Evolutionary conservation across 371 early-diverging fungal species (phyloP).

Genomic region (Rhizopus sp.): DNA sequence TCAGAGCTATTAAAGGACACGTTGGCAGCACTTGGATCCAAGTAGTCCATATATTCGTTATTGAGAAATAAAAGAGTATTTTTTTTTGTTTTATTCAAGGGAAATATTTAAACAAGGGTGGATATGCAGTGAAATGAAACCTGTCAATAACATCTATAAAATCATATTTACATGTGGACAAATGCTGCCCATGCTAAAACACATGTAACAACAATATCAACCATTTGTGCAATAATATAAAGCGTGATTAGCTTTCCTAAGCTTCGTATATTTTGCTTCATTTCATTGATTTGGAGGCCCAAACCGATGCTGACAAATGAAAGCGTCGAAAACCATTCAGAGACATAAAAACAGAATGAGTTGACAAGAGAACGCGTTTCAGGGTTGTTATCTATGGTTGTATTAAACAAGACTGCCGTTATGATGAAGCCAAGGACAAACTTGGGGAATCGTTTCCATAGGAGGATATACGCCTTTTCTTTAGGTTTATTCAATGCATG

Average conservation of each 20-base stretch:
- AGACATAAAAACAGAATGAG: constrained; percentile 58
- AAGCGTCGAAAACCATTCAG: constrained; percentile 66
- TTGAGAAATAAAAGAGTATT: neutral
- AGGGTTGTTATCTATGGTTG: constrained; percentile 38
- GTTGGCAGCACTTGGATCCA: too few relatives aligned
- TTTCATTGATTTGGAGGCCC: constrained; percentile 56
- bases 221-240: constrained; percentile 58
- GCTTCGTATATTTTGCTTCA: constrained; percentile 52
- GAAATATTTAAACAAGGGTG: neutral
- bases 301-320: constrained; percentile 66
- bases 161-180: constrained; percentile 15
- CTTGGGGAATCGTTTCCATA: constrained; percentile 66
- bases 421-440: constrained; percentile 64
- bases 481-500: constrained; percentile 14
- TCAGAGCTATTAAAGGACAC: too few relatives aligned
- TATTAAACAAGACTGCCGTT: constrained; percentile 63
- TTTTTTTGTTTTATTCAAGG: neutral
- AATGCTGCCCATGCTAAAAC: constrained; percentile 61
- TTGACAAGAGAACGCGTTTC: constrained; percentile 46
- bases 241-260: constrained; percentile 55
- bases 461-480: constrained; percentile 35
- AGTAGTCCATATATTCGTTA: neutral
- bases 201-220: constrained; percentile 58
- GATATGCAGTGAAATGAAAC: neutral
- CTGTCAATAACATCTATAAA: neutral